These are phyloP conservation scores for Aegle marmelos DNA, from an alignment of 345 rosid genomes.

Conservation along the genomic window DNA sequence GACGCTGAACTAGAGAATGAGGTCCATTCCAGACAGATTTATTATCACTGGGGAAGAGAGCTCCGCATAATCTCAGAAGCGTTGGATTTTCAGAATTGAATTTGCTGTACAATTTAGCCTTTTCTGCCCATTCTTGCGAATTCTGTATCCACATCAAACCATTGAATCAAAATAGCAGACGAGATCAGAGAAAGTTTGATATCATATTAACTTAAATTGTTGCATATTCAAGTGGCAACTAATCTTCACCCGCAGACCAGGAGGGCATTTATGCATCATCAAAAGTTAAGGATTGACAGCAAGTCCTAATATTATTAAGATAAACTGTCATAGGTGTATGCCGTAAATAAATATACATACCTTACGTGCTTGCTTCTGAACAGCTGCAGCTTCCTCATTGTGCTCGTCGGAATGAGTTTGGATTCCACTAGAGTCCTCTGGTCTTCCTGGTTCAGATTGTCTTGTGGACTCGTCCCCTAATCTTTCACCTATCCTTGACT, in stretches of 20 bases:
- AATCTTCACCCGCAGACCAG: too few species aligned
- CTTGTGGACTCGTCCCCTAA: conserved; percentile 40
- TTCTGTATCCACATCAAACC: conserved; percentile 35
- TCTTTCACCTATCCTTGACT: conserved; percentile 34
- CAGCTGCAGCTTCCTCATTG: conserved; percentile 43
- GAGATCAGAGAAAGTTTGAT: too few species aligned
- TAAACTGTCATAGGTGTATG: background rate
- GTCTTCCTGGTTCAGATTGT: conserved; percentile 35
- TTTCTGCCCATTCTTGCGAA: conserved; percentile 43
- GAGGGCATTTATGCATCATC: too few species aligned
- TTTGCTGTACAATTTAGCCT: conserved; percentile 46
- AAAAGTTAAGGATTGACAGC: background rate
- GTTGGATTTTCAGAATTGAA: conserved; percentile 50
- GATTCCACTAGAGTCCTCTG: conserved; percentile 31
- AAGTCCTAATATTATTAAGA: background rate
- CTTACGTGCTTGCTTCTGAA: conserved; percentile 49
- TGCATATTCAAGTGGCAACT: too few species aligned
- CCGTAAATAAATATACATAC: conserved; percentile 25
- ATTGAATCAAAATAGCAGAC: background rate
- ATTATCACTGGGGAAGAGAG: conserved; percentile 55
- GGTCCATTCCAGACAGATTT: conserved; percentile 81
- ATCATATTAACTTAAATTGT: too few species aligned
- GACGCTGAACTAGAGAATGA: conserved; percentile 52
- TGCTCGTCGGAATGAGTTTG: conserved; percentile 33
- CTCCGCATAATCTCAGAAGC: conserved; percentile 55